Evolutionary conservation across 2,329 filamentous ascomycete genomes (phyloP), one percentile per base, ranked within the genome.

Genomic region (Trichoderma polysporum): DNA sequence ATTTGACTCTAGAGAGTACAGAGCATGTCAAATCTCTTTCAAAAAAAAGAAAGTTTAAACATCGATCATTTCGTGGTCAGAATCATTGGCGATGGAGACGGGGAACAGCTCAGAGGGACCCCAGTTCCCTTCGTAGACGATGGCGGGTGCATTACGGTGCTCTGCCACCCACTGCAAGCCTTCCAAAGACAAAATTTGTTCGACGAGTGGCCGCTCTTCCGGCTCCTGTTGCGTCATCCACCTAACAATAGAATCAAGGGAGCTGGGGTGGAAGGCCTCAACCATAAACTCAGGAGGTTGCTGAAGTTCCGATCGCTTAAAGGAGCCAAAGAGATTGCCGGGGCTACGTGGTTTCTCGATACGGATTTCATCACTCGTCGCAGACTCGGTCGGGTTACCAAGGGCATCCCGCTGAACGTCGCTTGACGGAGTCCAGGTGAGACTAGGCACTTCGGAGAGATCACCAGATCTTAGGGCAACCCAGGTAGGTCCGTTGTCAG

Each of bases 41-140:
- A 49, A 53, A 52, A 37, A 29, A 41, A 6, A 19, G 50, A 7
- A 27, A 47, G 17, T 69, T 78, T 79, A 88, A 62, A 85, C 84
- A 71, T 86, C 86, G 17, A 80, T 86, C 86, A 88, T 88, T 74
- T 87, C 85, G 4, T 84, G 86, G 70, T 88, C 86, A 52, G 73
- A 74, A 59, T 80, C 78, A n/a, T 70, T 70, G 4, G 75, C 73
- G 41, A 78, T 76, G 6, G 78, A 77, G 22, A 79, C 77, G 5
- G 78, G 72, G 35, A 81, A 75, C 58, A 83, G 78, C 61, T 86
- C 83, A n/a, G 82, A 89, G 35, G 94, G 94, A 4, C 95, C 95
- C 91, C 94, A 99, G 76, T 92, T 95, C 69, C 95, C 95, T 80
- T 99, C 95, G 73, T 91, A 99, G 62, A 99, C 89, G 0, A 93